phyloP scores from a whole-genome alignment of 2,329 filamentous ascomycete species.

The Botrytis fragariae region DNA sequence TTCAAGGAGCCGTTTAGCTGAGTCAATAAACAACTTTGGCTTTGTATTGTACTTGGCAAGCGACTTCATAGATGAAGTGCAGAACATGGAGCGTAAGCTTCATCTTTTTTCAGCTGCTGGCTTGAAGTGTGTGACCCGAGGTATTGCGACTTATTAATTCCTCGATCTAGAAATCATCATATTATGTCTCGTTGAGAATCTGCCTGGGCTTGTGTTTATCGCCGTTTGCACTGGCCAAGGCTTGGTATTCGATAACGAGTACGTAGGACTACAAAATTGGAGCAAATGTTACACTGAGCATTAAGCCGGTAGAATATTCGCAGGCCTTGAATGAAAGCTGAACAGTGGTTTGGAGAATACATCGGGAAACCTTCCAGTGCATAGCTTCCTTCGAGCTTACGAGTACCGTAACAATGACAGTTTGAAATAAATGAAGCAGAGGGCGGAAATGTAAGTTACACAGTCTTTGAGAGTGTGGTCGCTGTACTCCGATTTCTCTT shows the following conservation, averaged over 20 bases:
- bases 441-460: neutral
- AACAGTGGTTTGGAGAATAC: neutral
- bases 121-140: neutral
- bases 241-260: neutral
- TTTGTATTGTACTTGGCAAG: neutral
- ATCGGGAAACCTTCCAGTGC: neutral
- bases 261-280: neutral
- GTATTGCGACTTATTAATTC: neutral
- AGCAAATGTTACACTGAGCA: neutral
- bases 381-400: neutral
- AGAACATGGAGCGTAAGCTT: too few species aligned
- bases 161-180: neutral
- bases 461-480: neutral
- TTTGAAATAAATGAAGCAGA: neutral
- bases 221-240: neutral
- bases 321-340: neutral
- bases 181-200: neutral
- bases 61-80: neutral
- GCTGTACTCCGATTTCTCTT: neutral
- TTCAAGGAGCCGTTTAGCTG: neutral
- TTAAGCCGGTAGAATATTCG: neutral
- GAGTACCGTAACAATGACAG: neutral
- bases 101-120: neutral
- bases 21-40: neutral
- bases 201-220: neutral